phyloP scores from a whole-genome alignment of 1,284 basidiomycete species.

The Agaricales sp. region DNA sequence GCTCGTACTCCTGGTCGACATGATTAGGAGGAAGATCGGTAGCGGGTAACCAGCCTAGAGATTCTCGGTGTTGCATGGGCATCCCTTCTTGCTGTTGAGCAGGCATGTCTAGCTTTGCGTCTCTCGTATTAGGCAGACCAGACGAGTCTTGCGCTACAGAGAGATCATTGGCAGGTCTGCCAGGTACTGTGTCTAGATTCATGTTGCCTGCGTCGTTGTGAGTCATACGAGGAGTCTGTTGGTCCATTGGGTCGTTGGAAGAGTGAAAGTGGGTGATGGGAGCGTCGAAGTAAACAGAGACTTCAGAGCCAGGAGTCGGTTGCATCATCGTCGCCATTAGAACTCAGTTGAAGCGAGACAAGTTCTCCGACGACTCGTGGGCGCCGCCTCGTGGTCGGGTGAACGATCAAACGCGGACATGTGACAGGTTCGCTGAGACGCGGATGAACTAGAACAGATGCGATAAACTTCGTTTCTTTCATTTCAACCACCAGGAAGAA shows the following conservation, averaged over 20 bases:
- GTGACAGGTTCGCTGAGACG: too few species aligned
- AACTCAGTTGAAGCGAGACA: background rate
- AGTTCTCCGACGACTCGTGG: background rate
- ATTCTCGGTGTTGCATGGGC: background rate
- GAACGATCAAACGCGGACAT: background rate
- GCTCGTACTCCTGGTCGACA: background rate
- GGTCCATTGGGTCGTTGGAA: constrained; percentile 7
- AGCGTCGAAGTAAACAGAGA: constrained; percentile 30
- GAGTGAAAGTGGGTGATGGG: constrained; percentile 20
- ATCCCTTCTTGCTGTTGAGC: background rate
- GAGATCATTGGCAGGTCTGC: background rate
- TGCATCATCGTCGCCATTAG: constrained; percentile 4
- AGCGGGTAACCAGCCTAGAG: background rate
- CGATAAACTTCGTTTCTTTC: too few species aligned
- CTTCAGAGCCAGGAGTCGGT: constrained; percentile 24
- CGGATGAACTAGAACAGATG: too few species aligned
- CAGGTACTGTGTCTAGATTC: background rate
- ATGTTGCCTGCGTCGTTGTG: background rate
- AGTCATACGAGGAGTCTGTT: constrained; percentile 1
- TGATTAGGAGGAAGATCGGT: background rate
- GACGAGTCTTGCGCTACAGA: background rate
- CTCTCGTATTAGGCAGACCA: background rate
- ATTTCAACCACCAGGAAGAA: too few species aligned
- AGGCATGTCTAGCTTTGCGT: background rate
- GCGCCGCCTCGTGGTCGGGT: background rate